phyloP scores from a whole-genome alignment of 2,329 filamentous ascomycete genomes.

The Sphaerulina vaccinii region DNA sequence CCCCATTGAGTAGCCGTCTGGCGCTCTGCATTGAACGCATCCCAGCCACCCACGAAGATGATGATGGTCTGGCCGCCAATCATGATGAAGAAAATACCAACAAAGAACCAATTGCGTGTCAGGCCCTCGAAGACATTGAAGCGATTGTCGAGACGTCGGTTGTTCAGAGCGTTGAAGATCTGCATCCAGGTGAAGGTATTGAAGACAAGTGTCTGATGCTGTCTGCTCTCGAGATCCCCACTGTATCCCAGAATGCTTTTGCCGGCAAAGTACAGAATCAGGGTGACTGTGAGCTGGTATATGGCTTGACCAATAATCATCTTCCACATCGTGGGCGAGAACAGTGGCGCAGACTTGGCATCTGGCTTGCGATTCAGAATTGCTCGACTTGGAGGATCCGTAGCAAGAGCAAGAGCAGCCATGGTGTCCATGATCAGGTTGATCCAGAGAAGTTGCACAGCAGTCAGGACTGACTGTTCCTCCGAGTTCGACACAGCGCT shows the following conservation, averaged over 20 bases:
- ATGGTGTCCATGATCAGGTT: slow-evolving; percentile 98
- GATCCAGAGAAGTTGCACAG: slow-evolving; percentile 92
- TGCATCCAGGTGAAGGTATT: slow-evolving; percentile 99
- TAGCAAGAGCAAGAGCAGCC: slow-evolving; percentile 82
- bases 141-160: slow-evolving; percentile 87
- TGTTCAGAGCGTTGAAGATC: slow-evolving; percentile 98
- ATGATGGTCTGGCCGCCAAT: slow-evolving; percentile 87
- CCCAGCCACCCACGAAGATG: slow-evolving; percentile 73
- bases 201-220: slow-evolving; percentile 82
- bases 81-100: slow-evolving; percentile 82
- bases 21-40: slow-evolving; percentile 71
- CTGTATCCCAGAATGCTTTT: slow-evolving; percentile 60
- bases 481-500: slow-evolving; percentile 71
- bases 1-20: slow-evolving; percentile 80
- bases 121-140: slow-evolving; percentile 96
- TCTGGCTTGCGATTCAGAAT: slow-evolving; percentile 79
- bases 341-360: slow-evolving; percentile 70
- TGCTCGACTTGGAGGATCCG: slow-evolving; percentile 80
- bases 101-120: slow-evolving; percentile 81
- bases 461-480: slow-evolving; percentile 75
- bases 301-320: slow-evolving; percentile 94
- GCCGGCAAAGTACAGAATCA: slow-evolving; percentile 78
- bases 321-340: slow-evolving; percentile 96
- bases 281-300: slow-evolving; percentile 77
- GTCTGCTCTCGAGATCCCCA: slow-evolving; percentile 40